Evolutionary conservation across 257 asterid genomes (phyloP).

Genomic region (Euphrasia confusa): DNA sequence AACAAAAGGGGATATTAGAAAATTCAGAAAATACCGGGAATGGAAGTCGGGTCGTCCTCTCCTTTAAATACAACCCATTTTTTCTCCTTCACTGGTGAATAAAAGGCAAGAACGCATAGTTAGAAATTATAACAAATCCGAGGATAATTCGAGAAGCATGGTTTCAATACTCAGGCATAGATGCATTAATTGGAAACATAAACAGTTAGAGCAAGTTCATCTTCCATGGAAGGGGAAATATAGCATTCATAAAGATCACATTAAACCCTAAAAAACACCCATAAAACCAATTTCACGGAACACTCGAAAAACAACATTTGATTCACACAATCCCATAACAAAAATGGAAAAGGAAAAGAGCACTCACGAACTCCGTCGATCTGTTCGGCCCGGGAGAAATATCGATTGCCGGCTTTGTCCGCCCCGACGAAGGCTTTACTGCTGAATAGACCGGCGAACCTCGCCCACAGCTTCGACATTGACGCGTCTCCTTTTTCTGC

Average conservation of each 20-base stretch:
- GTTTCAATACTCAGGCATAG: neutral
- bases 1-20: constrained; percentile 21
- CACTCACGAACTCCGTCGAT: constrained; percentile 82
- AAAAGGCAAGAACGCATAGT: constrained; percentile 15
- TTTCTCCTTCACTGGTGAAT: constrained; percentile 79
- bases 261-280: neutral
- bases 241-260: neutral
- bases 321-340: neutral
- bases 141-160: neutral
- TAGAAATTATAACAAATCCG: neutral
- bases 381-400: constrained; percentile 58
- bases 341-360: neutral
- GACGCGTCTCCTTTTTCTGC: constrained; percentile 7
- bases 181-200: neutral
- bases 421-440: constrained; percentile 50
- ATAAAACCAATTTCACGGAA: neutral
- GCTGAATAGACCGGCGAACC: constrained; percentile 54
- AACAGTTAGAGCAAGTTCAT: neutral
- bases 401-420: constrained; percentile 82
- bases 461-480: constrained; percentile 77
- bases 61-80: constrained; percentile 86
- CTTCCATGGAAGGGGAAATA: neutral
- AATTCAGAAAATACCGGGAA: constrained; percentile 59
- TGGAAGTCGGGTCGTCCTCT: constrained; percentile 78
- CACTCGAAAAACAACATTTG: neutral